A percentile compares a stretch with the other conserved stretches of the same genome.
Evolutionary conservation across 176 grass and related monocot genomes (phyloP).

Genomic region (Puccinellia tenuiflora): DNA sequence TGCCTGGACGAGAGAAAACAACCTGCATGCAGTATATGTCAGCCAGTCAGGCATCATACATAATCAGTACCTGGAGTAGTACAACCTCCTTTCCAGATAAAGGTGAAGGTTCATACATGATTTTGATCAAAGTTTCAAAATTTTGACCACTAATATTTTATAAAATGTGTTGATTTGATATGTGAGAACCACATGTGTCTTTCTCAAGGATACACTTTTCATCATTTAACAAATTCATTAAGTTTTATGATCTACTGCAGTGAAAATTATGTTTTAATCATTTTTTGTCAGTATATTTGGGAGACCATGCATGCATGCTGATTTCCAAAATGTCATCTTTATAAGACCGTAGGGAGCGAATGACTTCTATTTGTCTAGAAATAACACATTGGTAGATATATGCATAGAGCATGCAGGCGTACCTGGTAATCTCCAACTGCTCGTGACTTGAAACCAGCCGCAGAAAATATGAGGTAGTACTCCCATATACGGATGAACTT

Average conservation of each 20-base stretch:
- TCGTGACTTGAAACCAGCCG: not conserved
- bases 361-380: not conserved
- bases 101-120: not conserved
- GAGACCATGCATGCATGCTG: not conserved
- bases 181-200: not conserved
- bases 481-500: not conserved
- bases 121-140: not conserved
- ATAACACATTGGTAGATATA: not conserved
- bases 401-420: not conserved
- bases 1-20: constrained; percentile 7
- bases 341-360: not conserved
- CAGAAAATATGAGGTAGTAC: not conserved
- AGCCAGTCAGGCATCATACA: not conserved
- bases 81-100: not conserved
- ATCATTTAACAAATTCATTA: not conserved
- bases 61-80: not conserved
- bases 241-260: not conserved
- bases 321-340: not conserved
- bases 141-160: not conserved
- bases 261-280: not conserved
- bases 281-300: not conserved
- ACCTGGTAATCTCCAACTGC: not conserved
- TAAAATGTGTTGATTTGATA: not conserved
- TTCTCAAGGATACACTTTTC: not conserved
- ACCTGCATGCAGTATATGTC: not conserved